Conservation (phyloP, 352 stramenopile genomes). For the Thalassiosira exigua region DNA sequence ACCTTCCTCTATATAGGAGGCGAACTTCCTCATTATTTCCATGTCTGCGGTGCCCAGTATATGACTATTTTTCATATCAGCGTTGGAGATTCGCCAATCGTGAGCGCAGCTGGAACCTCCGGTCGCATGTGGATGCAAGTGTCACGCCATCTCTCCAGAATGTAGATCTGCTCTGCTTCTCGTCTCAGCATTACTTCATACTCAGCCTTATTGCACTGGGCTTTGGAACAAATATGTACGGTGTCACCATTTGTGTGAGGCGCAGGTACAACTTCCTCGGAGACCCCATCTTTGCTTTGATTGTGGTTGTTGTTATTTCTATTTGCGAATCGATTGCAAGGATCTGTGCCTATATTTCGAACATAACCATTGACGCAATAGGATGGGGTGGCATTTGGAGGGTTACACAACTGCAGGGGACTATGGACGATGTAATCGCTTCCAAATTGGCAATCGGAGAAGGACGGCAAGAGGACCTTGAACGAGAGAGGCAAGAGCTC, state of each 20-base stretch:
- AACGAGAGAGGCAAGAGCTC: conserved; percentile 94
- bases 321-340: conserved; percentile 85
- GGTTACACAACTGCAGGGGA: conserved; percentile 91
- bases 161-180: conserved; percentile 95
- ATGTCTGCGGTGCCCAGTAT: too few species aligned
- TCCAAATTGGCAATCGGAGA: conserved; percentile 93
- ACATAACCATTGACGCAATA: conserved; percentile 83
- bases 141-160: conserved; percentile 92
- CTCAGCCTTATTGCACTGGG: conserved; percentile 83
- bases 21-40: too few species aligned
- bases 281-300: conserved; percentile 90
- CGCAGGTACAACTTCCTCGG: conserved; percentile 92
- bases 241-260: conserved; percentile 92
- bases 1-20: too few species aligned
- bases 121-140: conserved; percentile 90
- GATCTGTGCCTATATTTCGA: conserved; percentile 80
- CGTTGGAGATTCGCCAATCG: conserved; percentile 93
- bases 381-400: conserved; percentile 89
- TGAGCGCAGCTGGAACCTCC: conserved; percentile 92
- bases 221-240: conserved; percentile 91
- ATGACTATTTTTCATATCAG: conserved; percentile 97
- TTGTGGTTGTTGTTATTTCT: conserved; percentile 88
- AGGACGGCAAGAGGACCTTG: conserved; percentile 92
- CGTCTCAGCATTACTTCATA: conserved; percentile 93
- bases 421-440: conserved; percentile 95